These are phyloP conservation scores for Penicillium sp. DNA, from an alignment of 2,329 filamentous ascomycete species.

Conservation along the genomic window DNA sequence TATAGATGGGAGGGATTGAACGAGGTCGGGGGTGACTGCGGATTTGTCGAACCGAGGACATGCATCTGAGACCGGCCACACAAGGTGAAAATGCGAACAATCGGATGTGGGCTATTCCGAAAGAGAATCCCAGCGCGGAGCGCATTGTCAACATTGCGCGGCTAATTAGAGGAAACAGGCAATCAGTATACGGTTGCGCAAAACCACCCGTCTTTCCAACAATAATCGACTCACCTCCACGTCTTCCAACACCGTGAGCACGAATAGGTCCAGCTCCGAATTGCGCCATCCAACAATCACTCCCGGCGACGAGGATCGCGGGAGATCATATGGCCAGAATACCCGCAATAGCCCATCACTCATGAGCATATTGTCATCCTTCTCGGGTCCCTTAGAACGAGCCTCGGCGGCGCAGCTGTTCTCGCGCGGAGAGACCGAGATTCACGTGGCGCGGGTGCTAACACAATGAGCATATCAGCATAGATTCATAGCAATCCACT, in stretches of 20 bases:
- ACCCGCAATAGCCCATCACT: constrained; percentile 90
- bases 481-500: neutral
- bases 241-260: constrained; percentile 85
- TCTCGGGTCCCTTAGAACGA: constrained; percentile 70
- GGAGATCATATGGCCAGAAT: constrained; percentile 93
- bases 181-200: constrained; percentile 9
- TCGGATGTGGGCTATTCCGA: constrained; percentile 77
- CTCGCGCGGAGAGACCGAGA: constrained; percentile 86
- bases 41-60: constrained; percentile 82
- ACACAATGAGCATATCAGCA: constrained; percentile 13
- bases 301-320: constrained; percentile 71
- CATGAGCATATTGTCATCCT: constrained; percentile 65
- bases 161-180: constrained; percentile 49
- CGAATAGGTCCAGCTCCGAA: constrained; percentile 85
- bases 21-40: constrained; percentile 48
- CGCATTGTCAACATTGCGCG: constrained; percentile 82
- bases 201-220: neutral
- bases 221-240: constrained; percentile 73
- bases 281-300: constrained; percentile 96
- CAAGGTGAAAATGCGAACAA: constrained; percentile 77
- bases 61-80: constrained; percentile 83
- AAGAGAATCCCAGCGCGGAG: constrained; percentile 82
- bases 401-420: constrained; percentile 90
- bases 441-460: constrained; percentile 81
- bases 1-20: constrained; percentile 73